phyloP scores from a whole-genome alignment of 2,329 filamentous ascomycete species.

The Mariannaea elegans region DNA sequence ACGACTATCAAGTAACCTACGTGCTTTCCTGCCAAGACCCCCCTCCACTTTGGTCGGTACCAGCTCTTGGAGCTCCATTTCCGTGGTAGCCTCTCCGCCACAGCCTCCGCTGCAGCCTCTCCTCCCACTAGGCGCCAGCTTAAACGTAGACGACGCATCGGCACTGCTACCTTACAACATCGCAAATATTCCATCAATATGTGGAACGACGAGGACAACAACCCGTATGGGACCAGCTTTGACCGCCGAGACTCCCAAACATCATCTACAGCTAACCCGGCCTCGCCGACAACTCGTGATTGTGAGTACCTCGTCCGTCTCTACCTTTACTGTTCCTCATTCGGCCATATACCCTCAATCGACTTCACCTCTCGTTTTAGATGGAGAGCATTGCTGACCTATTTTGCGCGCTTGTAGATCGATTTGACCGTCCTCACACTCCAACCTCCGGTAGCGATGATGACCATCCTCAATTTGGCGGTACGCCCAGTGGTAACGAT shows the following conservation, averaged over 20 bases:
- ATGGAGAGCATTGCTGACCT: constrained; percentile 18
- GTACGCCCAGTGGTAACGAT: constrained; percentile 40
- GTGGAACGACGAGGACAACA: constrained; percentile 99
- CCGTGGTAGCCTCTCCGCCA: neutral
- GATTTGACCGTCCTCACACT: constrained; percentile 74
- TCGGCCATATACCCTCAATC: neutral
- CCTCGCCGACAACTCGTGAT: constrained; percentile 66
- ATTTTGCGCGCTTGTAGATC: constrained; percentile 38
- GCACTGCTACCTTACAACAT: constrained; percentile 18
- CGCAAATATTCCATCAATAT: constrained; percentile 57
- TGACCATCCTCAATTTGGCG: constrained; percentile 59
- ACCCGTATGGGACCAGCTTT: constrained; percentile 92
- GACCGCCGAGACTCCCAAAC: constrained; percentile 84
- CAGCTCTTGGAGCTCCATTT: constrained; percentile 16
- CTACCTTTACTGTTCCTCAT: constrained; percentile 4
- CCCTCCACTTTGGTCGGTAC: neutral
- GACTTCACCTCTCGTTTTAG: constrained; percentile 9
- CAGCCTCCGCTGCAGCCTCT: neutral
- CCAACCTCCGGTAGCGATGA: constrained; percentile 76
- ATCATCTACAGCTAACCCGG: constrained; percentile 71
- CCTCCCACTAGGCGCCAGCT: constrained; percentile 19
- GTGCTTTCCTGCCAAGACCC: too few species aligned
- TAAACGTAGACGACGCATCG: constrained; percentile 13
- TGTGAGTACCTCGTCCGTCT: constrained; percentile 58
- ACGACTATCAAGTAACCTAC: constrained; percentile 2